Conservation (phyloP, 495 filamentous ascomycete genomes). For the Apiosordaria backusii region DNA sequence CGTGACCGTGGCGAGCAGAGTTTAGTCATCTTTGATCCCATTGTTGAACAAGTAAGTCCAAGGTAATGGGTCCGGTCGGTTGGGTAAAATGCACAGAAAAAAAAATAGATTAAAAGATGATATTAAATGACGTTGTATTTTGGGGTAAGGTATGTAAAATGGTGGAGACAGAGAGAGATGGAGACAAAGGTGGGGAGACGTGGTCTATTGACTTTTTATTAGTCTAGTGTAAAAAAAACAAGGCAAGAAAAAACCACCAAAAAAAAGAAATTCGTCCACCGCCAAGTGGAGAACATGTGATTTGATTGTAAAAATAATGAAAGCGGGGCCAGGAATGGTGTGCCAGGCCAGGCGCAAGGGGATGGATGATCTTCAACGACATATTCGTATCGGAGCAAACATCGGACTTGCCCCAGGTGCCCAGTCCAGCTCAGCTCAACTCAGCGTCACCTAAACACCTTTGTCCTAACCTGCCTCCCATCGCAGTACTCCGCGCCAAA, state of each 20-base stretch:
- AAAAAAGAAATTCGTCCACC: not conserved
- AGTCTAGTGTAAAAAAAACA: not conserved
- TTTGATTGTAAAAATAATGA: not conserved
- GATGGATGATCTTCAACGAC: not conserved
- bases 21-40: not conserved
- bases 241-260: not conserved
- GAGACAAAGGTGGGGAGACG: not conserved
- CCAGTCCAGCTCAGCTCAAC: too few relatives aligned
- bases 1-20: not conserved
- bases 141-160: not conserved
- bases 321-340: not conserved
- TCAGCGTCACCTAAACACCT: slow-evolving; percentile 8
- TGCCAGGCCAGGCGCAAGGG: not conserved
- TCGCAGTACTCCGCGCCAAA: slow-evolving; percentile 55
- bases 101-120: not conserved
- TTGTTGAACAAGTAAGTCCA: not conserved
- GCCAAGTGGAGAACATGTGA: too few relatives aligned
- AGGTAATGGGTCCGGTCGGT: too few relatives aligned
- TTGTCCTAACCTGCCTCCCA: slow-evolving; percentile 16
- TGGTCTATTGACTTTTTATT: not conserved
- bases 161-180: not conserved
- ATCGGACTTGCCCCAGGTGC: too few relatives aligned
- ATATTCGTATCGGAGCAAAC: too few relatives aligned
- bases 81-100: not conserved
- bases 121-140: not conserved